Evolutionary conservation across 177 flowering plant species (phyloP).

Genomic region (Telopea speciosissima): DNA sequence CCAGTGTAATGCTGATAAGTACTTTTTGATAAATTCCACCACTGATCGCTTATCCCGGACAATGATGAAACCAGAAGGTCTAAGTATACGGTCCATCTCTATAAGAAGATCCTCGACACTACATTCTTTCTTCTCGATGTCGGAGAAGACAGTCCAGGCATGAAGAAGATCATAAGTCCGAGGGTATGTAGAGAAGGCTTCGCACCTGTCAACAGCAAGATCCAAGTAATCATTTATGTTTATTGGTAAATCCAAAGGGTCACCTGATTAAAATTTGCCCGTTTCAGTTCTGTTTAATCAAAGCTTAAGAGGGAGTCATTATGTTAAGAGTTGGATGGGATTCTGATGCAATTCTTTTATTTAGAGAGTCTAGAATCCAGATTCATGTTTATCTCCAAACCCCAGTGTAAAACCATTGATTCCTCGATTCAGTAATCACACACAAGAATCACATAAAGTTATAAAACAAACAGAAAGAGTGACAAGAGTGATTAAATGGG

Average conservation of each 20-base stretch:
- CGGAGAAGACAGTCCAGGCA: conserved; percentile 73
- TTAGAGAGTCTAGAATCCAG: background rate
- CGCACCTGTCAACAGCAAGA: conserved; percentile 53
- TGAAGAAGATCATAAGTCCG: conserved; percentile 82
- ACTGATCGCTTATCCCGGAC: conserved; percentile 56
- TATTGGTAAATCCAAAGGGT: background rate
- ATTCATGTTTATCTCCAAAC: too few relatives aligned
- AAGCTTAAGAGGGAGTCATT: background rate
- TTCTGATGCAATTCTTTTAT: too few relatives aligned
- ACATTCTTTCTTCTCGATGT: conserved; percentile 71
- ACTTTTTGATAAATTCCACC: conserved; percentile 60
- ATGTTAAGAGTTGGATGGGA: background rate
- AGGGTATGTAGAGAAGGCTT: conserved; percentile 79
- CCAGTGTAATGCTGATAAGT: conserved; percentile 69
- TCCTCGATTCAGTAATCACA: background rate
- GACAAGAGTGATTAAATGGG: background rate
- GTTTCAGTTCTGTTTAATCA: background rate
- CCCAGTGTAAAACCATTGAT: background rate
- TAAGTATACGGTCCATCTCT: conserved; percentile 83
- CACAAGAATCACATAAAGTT: background rate
- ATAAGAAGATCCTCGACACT: conserved; percentile 66
- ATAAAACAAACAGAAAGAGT: background rate
- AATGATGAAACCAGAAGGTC: conserved; percentile 73
- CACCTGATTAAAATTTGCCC: background rate
- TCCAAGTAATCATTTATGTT: background rate